A percentile compares a stretch with the other conserved stretches of the same genome.
phyloP scores from a whole-genome alignment of 192 early-diverging fungal genomes.

The Entomortierella lignicola region DNA sequence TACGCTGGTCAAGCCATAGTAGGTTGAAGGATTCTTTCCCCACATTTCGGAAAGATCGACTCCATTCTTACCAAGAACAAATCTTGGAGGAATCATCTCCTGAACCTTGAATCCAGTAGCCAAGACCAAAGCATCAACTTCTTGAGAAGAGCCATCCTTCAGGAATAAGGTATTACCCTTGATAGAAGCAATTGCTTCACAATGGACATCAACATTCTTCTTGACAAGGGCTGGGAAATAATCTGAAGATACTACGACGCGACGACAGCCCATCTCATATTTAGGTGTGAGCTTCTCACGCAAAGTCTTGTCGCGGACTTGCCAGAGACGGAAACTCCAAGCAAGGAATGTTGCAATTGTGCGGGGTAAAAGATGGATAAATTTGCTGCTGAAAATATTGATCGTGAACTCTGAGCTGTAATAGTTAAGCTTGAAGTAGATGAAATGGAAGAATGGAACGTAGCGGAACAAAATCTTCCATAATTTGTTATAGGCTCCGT shows the following conservation, averaged over 20 bases:
- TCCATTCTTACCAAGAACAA: constrained; percentile 50
- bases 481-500: constrained; percentile 41
- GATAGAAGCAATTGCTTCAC: constrained; percentile 34
- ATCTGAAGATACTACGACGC: constrained; percentile 42
- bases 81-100: constrained; percentile 37
- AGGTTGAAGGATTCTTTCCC: constrained; percentile 55
- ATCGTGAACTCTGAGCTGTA: constrained; percentile 43
- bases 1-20: constrained; percentile 54
- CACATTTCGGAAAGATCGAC: constrained; percentile 43
- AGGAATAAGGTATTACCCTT: constrained; percentile 43
- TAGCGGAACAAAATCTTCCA: constrained; percentile 55
- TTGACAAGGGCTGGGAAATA: constrained; percentile 52
- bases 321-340: constrained; percentile 24
- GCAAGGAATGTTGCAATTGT: constrained; percentile 17
- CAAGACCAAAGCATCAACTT: constrained; percentile 61
- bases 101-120: constrained; percentile 66
- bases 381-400: constrained; percentile 42
- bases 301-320: constrained; percentile 32
- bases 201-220: constrained; percentile 42
- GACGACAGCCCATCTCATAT: constrained; percentile 59
- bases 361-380: constrained; percentile 30
- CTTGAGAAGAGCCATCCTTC: constrained; percentile 47
- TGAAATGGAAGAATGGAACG: constrained; percentile 55
- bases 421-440: constrained; percentile 45
- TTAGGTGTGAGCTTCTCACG: constrained; percentile 59